phyloP scores from a whole-genome alignment of 2,329 filamentous ascomycete species.

The Colletotrichum somersetense region DNA sequence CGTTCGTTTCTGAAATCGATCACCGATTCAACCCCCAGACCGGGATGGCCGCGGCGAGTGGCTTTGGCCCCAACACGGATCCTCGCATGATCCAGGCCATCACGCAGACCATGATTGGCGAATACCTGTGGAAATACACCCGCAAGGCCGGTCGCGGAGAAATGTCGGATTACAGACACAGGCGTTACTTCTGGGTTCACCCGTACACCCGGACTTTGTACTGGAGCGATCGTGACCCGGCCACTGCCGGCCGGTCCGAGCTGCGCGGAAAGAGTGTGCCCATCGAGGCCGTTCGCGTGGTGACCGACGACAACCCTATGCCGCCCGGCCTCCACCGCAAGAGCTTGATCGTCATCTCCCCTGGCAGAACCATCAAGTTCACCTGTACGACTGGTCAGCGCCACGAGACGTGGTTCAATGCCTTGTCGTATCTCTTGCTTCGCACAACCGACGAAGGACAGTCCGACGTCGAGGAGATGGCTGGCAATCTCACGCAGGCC shows the following conservation, averaged over 20 bases:
- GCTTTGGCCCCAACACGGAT: slow-evolving; percentile 81
- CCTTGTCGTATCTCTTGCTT: slow-evolving; percentile 90
- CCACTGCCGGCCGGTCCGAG: slow-evolving; percentile 80
- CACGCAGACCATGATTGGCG: slow-evolving; percentile 99
- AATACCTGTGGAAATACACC: slow-evolving; percentile 99
- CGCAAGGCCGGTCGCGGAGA: slow-evolving; percentile 91
- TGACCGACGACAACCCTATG: slow-evolving; percentile 94
- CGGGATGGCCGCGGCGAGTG: slow-evolving; percentile 62
- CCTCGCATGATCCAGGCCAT: slow-evolving; percentile 99
- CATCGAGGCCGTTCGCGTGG: slow-evolving; percentile 92
- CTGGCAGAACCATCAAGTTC: slow-evolving; percentile 90
- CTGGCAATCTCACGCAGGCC: slow-evolving; percentile 69
- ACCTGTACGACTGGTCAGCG: slow-evolving; percentile 93
- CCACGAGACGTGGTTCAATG: slow-evolving; percentile 99
- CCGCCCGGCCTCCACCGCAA: slow-evolving; percentile 95
- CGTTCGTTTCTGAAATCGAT: slow-evolving; percentile 94
- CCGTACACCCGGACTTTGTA: slow-evolving; percentile 96
- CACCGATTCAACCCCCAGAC: slow-evolving; percentile 83
- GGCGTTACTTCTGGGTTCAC: slow-evolving; percentile 99
- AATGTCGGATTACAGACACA: slow-evolving; percentile 89
- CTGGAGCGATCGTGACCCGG: slow-evolving; percentile 94
- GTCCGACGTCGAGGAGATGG: slow-evolving; percentile 70
- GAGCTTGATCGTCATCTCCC: slow-evolving; percentile 90
- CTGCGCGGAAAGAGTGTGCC: slow-evolving; percentile 87
- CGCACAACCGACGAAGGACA: slow-evolving; percentile 77